phyloP scores from a whole-genome alignment of 2,329 filamentous ascomycete genomes.

The Arthrobotrys sphaeroides region DNA sequence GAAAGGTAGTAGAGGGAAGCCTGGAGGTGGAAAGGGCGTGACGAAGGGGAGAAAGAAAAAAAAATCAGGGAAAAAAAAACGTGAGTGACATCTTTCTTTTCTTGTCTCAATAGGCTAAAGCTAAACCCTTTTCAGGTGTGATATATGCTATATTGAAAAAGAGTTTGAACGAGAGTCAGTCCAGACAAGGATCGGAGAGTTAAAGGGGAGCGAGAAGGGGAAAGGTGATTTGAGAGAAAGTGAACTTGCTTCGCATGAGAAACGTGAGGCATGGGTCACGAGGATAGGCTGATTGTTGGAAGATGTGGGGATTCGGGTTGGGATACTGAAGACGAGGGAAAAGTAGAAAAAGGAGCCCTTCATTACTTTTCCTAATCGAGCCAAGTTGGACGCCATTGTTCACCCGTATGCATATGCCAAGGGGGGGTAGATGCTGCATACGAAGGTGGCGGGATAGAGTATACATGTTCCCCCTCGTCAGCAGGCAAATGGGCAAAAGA shows the following conservation, averaged over 20 bases:
- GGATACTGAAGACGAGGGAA: slow-evolving; percentile 4
- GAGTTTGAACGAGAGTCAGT: background rate
- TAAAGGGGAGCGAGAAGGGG: no score
- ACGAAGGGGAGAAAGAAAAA: background rate
- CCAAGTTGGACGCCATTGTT: slow-evolving; percentile 2
- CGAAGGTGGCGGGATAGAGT: slow-evolving; percentile 23
- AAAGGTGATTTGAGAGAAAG: slow-evolving; percentile 11
- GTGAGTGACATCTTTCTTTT: background rate
- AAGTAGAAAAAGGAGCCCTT: slow-evolving; percentile 3
- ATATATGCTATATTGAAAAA: slow-evolving; percentile 22
- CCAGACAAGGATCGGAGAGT: slow-evolving; percentile 21
- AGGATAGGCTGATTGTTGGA: slow-evolving; percentile 41
- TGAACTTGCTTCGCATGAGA: slow-evolving; percentile 31
- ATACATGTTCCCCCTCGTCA: slow-evolving; percentile 1
- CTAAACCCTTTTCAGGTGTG: slow-evolving; percentile 30
- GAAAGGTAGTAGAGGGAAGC: background rate
- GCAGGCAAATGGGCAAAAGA: slow-evolving; percentile 21
- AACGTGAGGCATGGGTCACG: slow-evolving; percentile 40
- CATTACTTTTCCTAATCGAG: slow-evolving; percentile 36
- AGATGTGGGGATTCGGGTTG: slow-evolving; percentile 19
- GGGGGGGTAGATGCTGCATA: slow-evolving; percentile 28
- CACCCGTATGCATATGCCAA: slow-evolving; percentile 37
- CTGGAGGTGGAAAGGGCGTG: slow-evolving; percentile 5
- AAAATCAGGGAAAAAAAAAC: slow-evolving; percentile 32
- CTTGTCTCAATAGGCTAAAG: slow-evolving; percentile 39